These are phyloP conservation scores for Pleurotus cornucopiae DNA, from an alignment of 768 basidiomycete genomes.

Conservation along the genomic window DNA sequence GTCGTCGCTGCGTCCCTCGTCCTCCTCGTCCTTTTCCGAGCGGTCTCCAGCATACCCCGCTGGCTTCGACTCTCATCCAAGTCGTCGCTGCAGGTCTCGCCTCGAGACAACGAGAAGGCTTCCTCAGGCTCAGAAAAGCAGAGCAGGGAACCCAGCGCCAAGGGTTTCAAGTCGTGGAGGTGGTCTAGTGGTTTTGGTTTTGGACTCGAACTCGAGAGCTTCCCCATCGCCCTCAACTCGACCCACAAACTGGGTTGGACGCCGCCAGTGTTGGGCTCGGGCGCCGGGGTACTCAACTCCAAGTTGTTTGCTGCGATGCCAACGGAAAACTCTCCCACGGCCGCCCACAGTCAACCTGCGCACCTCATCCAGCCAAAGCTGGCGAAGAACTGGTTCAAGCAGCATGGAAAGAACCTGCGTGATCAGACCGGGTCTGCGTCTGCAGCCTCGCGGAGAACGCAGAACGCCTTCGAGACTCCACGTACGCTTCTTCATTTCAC, in stretches of 20 bases:
- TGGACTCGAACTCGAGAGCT: conserved; percentile 18
- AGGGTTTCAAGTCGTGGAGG: conserved; percentile 17
- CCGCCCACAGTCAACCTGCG: not conserved
- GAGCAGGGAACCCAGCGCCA: not conserved
- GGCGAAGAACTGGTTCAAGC: conserved; percentile 13
- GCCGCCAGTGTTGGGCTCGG: conserved; percentile 19
- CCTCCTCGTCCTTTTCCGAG: conserved; percentile 15
- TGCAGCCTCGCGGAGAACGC: conserved; percentile 14
- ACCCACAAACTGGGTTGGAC: conserved; percentile 9
- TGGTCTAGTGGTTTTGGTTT: conserved; percentile 14
- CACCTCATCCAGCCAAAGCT: conserved; percentile 10
- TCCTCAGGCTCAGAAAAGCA: conserved; percentile 7
- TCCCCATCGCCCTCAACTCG: conserved; percentile 21
- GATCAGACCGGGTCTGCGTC: conserved; percentile 3
- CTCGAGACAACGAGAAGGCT: conserved; percentile 15
- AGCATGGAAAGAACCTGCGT: conserved; percentile 14
- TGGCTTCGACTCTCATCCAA: conserved; percentile 8
- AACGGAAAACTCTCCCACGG: not conserved
- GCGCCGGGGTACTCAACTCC: conserved; percentile 1
- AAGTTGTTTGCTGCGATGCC: not conserved
- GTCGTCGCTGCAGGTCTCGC: conserved; percentile 9
- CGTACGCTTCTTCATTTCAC: conserved; percentile 12
- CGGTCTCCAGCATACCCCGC: conserved; percentile 13
- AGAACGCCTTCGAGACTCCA: conserved; percentile 24
- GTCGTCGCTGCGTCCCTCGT: conserved; percentile 22